Evolutionary conservation across 306 rosid genomes (phyloP), one percentile per base, ranked within the genome.

Genomic region (Cicer bijugum): DNA sequence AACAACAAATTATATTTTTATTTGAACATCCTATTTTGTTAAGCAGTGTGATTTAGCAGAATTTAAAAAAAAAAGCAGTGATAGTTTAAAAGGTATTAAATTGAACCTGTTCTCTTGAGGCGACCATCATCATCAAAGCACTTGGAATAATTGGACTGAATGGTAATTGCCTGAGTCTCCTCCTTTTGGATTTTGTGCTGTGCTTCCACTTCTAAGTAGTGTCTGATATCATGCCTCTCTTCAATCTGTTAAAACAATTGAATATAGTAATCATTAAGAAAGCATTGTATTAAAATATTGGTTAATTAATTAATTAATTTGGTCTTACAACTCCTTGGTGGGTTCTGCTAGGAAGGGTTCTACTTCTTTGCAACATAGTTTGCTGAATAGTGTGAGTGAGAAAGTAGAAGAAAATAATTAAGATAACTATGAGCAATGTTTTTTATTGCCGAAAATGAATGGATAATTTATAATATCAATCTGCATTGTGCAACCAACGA

Each of bases 61-160:
- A 23, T 23, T 23, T 23, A 0, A 2, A 16, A 16, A 16, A 16
- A 23, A 2, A 23, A 23, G 28, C 28, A 23, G 28, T 23, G 28
- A 23, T 23, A 23, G 28, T 23, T 23, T 23, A 23, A 23, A 23
- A 23, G 33, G 33, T 23, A 23, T 23, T 23, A 28, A 28, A 3
- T 28, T 28, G 68, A n/a, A 88, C 91, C 93, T 45, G 93, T 88
- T 87, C 96, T 81, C 81, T 88, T 90, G 66, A 86, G 80, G 58
- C 93, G 91, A 43, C 96, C 96, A 82, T 90, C 94, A 63, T 91
- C 97, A 37, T 91, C 93, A 6, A 90, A 85, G 82, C 90, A 87
- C 53, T 84, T 87, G 74, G 92, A 75, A 71, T 82, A 85, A 82
- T 81, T 86, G 51, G 93, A 51, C 48, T 79, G 72, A 52, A 80